phyloP scores from a whole-genome alignment of 2,329 filamentous ascomycete genomes.

The Arthrobotrys pseudoclavata region DNA sequence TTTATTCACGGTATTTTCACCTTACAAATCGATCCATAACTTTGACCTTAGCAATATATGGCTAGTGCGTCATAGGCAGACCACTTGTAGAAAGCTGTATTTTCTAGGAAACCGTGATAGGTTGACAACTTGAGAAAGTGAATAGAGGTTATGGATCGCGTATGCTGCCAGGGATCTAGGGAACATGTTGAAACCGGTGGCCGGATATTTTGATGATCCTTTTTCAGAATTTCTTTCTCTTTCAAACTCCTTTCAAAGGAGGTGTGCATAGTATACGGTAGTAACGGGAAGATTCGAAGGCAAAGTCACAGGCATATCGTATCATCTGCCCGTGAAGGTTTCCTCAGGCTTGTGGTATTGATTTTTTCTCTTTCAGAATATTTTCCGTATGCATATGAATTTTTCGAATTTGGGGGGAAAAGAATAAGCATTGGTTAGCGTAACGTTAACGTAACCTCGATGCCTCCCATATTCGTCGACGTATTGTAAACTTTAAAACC shows the following conservation, averaged over 20 bases:
- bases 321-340: constrained; percentile 8
- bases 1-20: constrained; percentile 22
- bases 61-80: constrained; percentile 49
- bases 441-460: not conserved
- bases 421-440: constrained; percentile 7
- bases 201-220: constrained; percentile 7
- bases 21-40: constrained; percentile 44
- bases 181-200: constrained; percentile 11
- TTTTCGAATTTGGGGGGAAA: not conserved
- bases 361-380: not conserved
- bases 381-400: not conserved
- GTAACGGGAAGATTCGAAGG: not conserved
- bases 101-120: constrained; percentile 34
- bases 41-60: constrained; percentile 6
- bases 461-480: constrained; percentile 2
- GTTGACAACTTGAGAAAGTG: constrained; percentile 2
- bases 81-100: not conserved
- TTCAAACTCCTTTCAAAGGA: not conserved
- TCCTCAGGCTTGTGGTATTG: not conserved
- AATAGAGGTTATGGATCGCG: constrained; percentile 31
- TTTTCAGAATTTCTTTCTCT: not conserved
- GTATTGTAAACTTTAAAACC: not conserved
- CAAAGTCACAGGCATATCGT: constrained; percentile 7
- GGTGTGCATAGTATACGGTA: not conserved
- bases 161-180: constrained; percentile 37